Conservation (phyloP, 371 early-diverging fungal genomes). For the Synchytrium microbalum region DNA sequence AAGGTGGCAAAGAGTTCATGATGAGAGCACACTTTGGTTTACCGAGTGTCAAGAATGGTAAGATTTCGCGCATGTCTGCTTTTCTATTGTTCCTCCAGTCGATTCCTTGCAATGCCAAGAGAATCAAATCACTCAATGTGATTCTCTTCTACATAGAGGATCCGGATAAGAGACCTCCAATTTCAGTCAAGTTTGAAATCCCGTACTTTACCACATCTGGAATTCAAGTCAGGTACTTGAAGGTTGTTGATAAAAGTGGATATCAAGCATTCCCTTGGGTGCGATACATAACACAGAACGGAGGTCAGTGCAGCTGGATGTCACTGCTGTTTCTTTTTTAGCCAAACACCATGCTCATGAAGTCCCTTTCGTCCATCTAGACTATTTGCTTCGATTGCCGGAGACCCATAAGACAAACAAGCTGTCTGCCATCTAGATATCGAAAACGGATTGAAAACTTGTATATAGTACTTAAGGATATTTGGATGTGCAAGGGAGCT, state of each 20-base stretch:
- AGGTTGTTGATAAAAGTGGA: constrained; percentile 96
- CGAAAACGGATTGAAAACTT: no score
- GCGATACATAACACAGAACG: constrained; percentile 94
- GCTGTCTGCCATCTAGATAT: constrained; percentile 21
- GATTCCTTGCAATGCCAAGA: constrained; percentile 5
- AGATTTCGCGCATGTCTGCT: constrained; percentile 7
- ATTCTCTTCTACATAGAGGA: constrained; percentile 63
- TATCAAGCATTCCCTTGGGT: constrained; percentile 99
- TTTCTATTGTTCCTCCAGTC: constrained; percentile 3
- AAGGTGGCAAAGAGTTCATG: constrained; percentile 91
- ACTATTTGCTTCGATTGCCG: constrained; percentile 36
- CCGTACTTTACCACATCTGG: constrained; percentile 96
- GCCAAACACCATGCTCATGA: background rate
- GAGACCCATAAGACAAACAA: constrained; percentile 25
- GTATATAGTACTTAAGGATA: no score
- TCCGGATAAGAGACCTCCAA: constrained; percentile 89
- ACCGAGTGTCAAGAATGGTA: constrained; percentile 87
- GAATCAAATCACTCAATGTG: constrained; percentile 1
- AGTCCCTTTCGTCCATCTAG: constrained; percentile 10
- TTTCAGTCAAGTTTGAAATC: constrained; percentile 95
- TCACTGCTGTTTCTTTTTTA: background rate
- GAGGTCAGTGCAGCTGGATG: constrained; percentile 45
- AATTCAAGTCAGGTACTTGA: constrained; percentile 96
- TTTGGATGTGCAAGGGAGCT: no score
- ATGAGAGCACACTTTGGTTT: constrained; percentile 95